Evolutionary conservation across 805 yeast species (phyloP).

Genomic region (Candida insectalens): DNA sequence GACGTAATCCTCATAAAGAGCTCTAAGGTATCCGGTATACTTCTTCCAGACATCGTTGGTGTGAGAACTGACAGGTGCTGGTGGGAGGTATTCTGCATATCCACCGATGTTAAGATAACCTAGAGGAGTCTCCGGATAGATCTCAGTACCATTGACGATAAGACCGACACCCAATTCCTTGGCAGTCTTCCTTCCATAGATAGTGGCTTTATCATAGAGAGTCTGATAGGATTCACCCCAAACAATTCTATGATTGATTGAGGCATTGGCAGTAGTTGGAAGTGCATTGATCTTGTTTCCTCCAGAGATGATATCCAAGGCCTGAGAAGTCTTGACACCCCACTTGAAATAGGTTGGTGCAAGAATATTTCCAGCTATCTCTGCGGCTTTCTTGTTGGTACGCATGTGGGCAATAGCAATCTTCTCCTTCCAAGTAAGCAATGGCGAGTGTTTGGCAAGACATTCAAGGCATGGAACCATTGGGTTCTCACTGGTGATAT

Average conservation of each 20-base stretch:
- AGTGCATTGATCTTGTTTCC: conserved; percentile 41
- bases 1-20: background rate
- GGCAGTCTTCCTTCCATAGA: conserved; percentile 25
- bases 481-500: conserved; percentile 47
- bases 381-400: conserved; percentile 27
- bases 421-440: conserved; percentile 18
- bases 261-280: conserved; percentile 35
- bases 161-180: conserved; percentile 21
- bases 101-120: background rate
- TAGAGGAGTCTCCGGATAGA: background rate
- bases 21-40: background rate
- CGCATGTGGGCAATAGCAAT: conserved; percentile 28
- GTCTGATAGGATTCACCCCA: conserved; percentile 30
- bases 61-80: background rate
- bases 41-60: background rate
- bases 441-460: conserved; percentile 38
- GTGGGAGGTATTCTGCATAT: too few relatives aligned
- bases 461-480: conserved; percentile 46
- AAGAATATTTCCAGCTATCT: too few relatives aligned
- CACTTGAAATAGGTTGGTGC: conserved; percentile 28
- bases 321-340: conserved; percentile 37
- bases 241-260: conserved; percentile 37
- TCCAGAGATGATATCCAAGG: conserved; percentile 35
- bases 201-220: conserved; percentile 25
- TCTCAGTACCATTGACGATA: conserved; percentile 16